phyloP scores from a whole-genome alignment of 1,139 yeast genomes.

The Zygosaccharomyces sapae region DNA sequence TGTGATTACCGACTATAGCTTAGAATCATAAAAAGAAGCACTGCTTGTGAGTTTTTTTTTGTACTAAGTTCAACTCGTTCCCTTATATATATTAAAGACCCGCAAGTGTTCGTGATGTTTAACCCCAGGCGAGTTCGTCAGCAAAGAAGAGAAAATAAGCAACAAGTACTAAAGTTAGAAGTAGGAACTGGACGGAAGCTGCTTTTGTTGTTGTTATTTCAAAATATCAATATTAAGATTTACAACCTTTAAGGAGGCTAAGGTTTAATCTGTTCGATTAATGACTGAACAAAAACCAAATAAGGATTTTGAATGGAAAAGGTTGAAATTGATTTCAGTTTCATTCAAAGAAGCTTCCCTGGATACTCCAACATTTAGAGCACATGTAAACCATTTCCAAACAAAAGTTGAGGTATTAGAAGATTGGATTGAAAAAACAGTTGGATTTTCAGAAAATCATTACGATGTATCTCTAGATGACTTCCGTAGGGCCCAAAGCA shows the following conservation, averaged over 20 bases:
- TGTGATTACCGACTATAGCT: neutral
- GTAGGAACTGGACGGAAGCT: no score
- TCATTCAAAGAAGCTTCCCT: slow-evolving; percentile 84
- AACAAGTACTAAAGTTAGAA: neutral
- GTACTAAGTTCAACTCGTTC: neutral
- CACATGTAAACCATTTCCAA: slow-evolving; percentile 65
- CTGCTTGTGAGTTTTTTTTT: neutral
- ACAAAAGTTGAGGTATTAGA: slow-evolving; percentile 63
- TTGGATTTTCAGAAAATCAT: slow-evolving; percentile 47
- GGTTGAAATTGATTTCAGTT: slow-evolving; percentile 64
- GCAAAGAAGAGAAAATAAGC: neutral
- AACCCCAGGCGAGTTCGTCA: neutral
- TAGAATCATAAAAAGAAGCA: neutral
- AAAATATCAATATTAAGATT: no score
- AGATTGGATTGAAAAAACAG: slow-evolving; percentile 62
- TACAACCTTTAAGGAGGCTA: no score
- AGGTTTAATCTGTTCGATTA: neutral
- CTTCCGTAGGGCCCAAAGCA: slow-evolving; percentile 47
- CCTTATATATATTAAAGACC: slow-evolving; percentile 2
- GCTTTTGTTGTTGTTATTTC: no score
- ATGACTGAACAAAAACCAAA: slow-evolving; percentile 3
- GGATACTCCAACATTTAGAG: slow-evolving; percentile 89
- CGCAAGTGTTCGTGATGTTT: slow-evolving; percentile 2
- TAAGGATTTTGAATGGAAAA: slow-evolving; percentile 15
- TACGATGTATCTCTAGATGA: slow-evolving; percentile 53